Percentiles rank a stretch among this genome's conserved stretches.
Evolutionary conservation across 345 rosid genomes (phyloP).

Genomic region (Erodium maritimum): DNA sequence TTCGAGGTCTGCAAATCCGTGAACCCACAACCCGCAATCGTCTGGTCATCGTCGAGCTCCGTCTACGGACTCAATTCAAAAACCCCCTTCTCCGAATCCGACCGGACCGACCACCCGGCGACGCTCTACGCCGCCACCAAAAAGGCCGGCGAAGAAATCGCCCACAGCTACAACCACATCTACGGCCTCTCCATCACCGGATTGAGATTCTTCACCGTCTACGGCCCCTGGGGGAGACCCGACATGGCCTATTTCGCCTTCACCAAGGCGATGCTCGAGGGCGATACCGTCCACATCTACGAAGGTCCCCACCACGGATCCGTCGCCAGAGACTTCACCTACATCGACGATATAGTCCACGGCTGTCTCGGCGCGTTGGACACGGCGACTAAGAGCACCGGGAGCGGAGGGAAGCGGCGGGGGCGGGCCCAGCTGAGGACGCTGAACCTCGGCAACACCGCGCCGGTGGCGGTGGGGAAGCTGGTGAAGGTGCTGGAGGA

Average conservation of each 20-base stretch:
- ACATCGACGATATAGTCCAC: slow-evolving; percentile 17
- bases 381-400: slow-evolving; percentile 12
- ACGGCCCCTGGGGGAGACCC: slow-evolving; percentile 19
- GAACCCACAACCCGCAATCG: slow-evolving; percentile 13
- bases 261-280: slow-evolving; percentile 9
- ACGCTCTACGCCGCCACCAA: slow-evolving; percentile 16
- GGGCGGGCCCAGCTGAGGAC: slow-evolving; percentile 11
- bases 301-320: slow-evolving; percentile 9
- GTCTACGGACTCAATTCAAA: slow-evolving; percentile 14
- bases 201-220: slow-evolving; percentile 16
- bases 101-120: slow-evolving; percentile 18
- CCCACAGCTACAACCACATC: slow-evolving; percentile 15
- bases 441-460: slow-evolving; percentile 14
- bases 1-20: slow-evolving; percentile 14
- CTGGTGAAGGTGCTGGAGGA: slow-evolving; percentile 13
- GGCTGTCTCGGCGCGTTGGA: slow-evolving; percentile 17
- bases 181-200: slow-evolving; percentile 16
- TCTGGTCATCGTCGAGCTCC: slow-evolving; percentile 18
- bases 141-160: slow-evolving; percentile 15
- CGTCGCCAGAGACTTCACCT: slow-evolving; percentile 15
- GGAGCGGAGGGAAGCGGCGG: slow-evolving; percentile 15
- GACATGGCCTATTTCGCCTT: slow-evolving; percentile 16
- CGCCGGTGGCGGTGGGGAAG: slow-evolving; percentile 16
- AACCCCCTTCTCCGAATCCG: slow-evolving; percentile 7
- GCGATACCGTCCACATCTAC: slow-evolving; percentile 6